Evolutionary conservation across 768 basidiomycete genomes (phyloP).

Genomic region (Strobilomyces dryophilus): DNA sequence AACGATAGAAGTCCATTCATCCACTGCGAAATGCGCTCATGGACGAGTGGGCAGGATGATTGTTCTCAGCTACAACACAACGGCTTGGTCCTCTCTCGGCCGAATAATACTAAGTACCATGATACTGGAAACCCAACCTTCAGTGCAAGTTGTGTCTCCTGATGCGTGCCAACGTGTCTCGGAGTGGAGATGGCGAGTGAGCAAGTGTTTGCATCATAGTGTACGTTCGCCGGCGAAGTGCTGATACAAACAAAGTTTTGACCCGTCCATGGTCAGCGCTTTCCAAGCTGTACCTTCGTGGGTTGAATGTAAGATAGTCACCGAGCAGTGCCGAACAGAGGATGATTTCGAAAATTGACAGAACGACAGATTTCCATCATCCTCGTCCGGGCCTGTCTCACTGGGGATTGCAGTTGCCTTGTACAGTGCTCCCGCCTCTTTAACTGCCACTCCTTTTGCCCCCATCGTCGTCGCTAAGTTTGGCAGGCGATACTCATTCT

Average conservation of each 20-base stretch:
- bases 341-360: not conserved
- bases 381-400: slow-evolving; percentile 51
- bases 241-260: slow-evolving; percentile 13
- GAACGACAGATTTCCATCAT: slow-evolving; percentile 44
- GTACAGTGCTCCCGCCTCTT: slow-evolving; percentile 57
- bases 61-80: not conserved
- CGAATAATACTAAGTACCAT: slow-evolving; percentile 48
- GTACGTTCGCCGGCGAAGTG: not conserved
- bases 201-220: not conserved
- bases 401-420: slow-evolving; percentile 33
- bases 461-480: slow-evolving; percentile 2
- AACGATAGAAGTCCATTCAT: too few relatives aligned
- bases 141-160: slow-evolving; percentile 51
- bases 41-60: not conserved
- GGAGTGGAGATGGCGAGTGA: slow-evolving; percentile 21
- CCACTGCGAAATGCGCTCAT: slow-evolving; percentile 4
- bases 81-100: slow-evolving; percentile 13
- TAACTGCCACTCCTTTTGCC: slow-evolving; percentile 44
- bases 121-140: slow-evolving; percentile 62
- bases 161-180: slow-evolving; percentile 41
- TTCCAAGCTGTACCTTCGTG: slow-evolving; percentile 56
- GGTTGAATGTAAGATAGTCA: slow-evolving; percentile 43
- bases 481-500: slow-evolving; percentile 11
- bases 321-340: not conserved
- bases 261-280: slow-evolving; percentile 59